Base-by-base conservation (phyloP, 257 asterid genomes). In the Cordia subcordata region DNA sequence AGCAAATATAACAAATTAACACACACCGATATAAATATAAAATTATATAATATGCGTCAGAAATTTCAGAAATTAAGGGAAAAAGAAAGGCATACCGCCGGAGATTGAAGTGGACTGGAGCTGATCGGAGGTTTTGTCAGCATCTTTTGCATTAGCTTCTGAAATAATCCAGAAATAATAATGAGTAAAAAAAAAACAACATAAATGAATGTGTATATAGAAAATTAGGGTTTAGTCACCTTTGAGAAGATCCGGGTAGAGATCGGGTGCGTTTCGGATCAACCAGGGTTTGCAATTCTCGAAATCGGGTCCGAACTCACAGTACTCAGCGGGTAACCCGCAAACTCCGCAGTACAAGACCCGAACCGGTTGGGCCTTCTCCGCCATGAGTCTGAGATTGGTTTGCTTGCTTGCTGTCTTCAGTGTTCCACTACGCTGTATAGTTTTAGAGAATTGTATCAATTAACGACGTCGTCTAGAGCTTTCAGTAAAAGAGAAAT, bases 221-320 rank as follows among this genome's bases (percentile, higher is more conserved):
- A 33, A 22, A 47, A n/a, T 42, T 60, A 66, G 77, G 75, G 71
- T 67, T 67, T 67, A 14, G 35, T 32, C 19, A 92, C 99, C 96
- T 84, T 82, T 86, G 60, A 79, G 63, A 54, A 92, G 94, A 74
- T 88, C 96, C 54, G 99, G 99, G 59, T 88, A 92, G 55, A 80
- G 73, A 57, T 79, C 81, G 63, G 91, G 89, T 0, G 81, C 94
- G 65, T 88, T 82, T 72, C 75, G 74, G 78, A 82, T 77, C 88
- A 92, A 73, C 99, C 99, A 88, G 10, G 99, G 96, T 64, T 92
- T 88, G 82, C 99, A 92, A 70, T 86, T 92, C 71, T 86, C 95
- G 58, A 92, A 92, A 49, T 92, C 95, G 23, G 94, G 76, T 19
- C 98, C 96, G 64, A 88, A 85, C 69, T 92, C 98, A 67, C 98